phyloP scores from a whole-genome alignment of 208 protist genomes.

The Trypanosoma vivax region DNA sequence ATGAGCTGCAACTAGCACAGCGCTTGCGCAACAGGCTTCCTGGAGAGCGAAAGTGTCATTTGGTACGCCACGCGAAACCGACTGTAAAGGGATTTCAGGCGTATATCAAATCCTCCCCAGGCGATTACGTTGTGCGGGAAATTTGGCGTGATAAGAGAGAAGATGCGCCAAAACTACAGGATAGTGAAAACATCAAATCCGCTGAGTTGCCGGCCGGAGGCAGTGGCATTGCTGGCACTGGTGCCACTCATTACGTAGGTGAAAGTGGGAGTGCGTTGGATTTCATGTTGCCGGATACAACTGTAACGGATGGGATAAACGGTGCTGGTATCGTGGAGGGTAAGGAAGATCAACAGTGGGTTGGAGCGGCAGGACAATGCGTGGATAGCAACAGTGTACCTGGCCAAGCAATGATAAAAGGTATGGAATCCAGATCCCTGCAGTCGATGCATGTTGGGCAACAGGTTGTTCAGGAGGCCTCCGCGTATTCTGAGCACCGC shows the following conservation, averaged over 20 bases:
- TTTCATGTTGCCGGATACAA: no score
- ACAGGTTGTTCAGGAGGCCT: conserved; percentile 34
- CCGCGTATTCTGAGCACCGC: conserved; percentile 31
- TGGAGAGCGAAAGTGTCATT: conserved; percentile 61
- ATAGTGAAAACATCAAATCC: no score
- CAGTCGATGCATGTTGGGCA: conserved; percentile 10
- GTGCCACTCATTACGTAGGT: neutral
- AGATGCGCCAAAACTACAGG: neutral
- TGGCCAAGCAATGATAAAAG: neutral
- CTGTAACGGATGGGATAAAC: neutral
- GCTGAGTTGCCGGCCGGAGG: no score
- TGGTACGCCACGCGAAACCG: conserved; percentile 76
- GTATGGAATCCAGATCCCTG: neutral
- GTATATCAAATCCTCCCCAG: conserved; percentile 58
- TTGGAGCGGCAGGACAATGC: neutral
- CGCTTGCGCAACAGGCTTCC: conserved; percentile 55
- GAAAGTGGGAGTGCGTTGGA: no score
- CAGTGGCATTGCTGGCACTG: no score
- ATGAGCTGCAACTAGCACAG: conserved; percentile 75
- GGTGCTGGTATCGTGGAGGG: neutral
- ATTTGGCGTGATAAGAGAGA: conserved; percentile 35
- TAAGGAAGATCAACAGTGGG: neutral
- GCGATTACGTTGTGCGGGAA: conserved; percentile 72
- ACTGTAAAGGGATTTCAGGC: conserved; percentile 72
- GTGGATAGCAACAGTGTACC: neutral